Conservation (phyloP, 805 yeast species). For the Candida montana region DNA sequence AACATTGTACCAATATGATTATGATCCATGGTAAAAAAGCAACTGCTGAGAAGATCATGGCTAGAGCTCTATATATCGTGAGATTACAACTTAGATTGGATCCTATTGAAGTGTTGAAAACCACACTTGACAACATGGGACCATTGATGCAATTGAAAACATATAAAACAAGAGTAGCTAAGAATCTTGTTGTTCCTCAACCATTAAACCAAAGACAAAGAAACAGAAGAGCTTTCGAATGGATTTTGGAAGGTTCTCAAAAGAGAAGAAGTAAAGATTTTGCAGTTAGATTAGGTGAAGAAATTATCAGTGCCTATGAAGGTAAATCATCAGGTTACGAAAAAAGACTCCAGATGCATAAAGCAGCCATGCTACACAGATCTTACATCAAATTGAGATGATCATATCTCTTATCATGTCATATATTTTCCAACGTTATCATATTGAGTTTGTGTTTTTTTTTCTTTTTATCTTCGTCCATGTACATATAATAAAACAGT, state of each 20-base stretch:
- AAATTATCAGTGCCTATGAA: conserved; percentile 66
- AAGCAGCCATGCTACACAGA: conserved; percentile 83
- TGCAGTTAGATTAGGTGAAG: conserved; percentile 88
- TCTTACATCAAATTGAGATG: conserved; percentile 54
- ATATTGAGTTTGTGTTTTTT: background rate
- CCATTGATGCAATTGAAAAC: conserved; percentile 79
- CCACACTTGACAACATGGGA: conserved; percentile 72
- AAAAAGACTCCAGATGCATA: conserved; percentile 77
- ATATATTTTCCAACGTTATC: no score
- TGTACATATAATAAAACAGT: no score
- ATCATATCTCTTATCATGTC: background rate
- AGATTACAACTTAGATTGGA: conserved; percentile 69
- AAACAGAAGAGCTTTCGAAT: conserved; percentile 76
- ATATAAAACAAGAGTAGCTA: conserved; percentile 80
- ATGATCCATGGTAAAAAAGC: conserved; percentile 92
- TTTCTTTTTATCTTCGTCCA: no score
- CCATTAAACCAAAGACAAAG: conserved; percentile 82
- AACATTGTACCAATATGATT: conserved; percentile 75
- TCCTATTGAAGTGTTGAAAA: conserved; percentile 72
- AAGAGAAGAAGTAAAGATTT: conserved; percentile 76
- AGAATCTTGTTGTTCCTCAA: conserved; percentile 71
- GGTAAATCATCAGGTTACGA: conserved; percentile 84
- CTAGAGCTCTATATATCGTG: conserved; percentile 75
- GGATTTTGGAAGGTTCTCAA: conserved; percentile 84
- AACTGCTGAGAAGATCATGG: conserved; percentile 65